A percentile compares a stretch with the other conserved stretches of the same genome.
phyloP scores from a whole-genome alignment of 2,329 filamentous ascomycete genomes.

The Phoma sp. region DNA sequence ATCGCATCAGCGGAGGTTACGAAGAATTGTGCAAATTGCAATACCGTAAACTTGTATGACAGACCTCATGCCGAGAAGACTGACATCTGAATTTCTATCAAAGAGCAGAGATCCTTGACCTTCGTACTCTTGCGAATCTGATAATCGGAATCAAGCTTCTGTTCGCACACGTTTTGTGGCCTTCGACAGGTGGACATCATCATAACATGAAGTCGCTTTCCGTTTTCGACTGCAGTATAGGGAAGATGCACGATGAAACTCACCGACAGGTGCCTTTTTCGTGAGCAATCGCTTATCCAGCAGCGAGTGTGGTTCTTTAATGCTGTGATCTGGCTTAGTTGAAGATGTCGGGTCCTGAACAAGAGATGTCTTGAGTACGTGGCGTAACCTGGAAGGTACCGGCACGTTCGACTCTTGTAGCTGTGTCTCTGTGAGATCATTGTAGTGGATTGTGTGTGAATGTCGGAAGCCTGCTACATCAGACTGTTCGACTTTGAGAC shows the following conservation, averaged over 20 bases:
- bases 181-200: neutral
- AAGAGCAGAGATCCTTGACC: neutral
- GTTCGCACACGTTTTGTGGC: neutral
- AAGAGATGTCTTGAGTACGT: neutral
- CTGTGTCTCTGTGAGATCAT: constrained; percentile 9
- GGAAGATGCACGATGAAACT: neutral
- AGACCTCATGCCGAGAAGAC: neutral
- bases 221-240: constrained; percentile 2
- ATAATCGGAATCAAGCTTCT: too few relatives aligned
- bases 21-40: too few relatives aligned
- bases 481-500: neutral
- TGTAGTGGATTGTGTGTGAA: constrained; percentile 12
- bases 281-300: neutral
- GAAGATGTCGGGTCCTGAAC: neutral
- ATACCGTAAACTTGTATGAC: too few relatives aligned
- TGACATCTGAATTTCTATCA: neutral
- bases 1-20: neutral
- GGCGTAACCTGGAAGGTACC: constrained; percentile 16
- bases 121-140: too few relatives aligned
- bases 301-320: neutral
- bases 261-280: neutral
- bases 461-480: neutral
- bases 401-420: constrained; percentile 29
- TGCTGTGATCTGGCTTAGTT: neutral
- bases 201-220: neutral